A percentile compares a stretch with the other conserved stretches of the same genome.
These are phyloP conservation scores for Coprinopsis marcescibilis DNA, from an alignment of 768 basidiomycete genomes.

Conservation along the genomic window DNA sequence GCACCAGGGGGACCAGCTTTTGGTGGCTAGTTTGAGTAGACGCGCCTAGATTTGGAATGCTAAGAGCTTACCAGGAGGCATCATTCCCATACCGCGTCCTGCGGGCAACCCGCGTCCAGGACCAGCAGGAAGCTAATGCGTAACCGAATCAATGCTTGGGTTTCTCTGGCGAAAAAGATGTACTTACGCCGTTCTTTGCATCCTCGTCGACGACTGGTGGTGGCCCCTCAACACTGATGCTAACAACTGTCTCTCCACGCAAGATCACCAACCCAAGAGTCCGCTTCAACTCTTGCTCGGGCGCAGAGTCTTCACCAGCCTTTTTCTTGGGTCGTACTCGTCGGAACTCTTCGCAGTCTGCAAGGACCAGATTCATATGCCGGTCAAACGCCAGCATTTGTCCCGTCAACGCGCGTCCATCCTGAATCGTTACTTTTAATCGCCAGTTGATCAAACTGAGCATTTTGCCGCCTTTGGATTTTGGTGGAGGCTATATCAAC, in stretches of 20 bases:
- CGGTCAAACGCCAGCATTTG: slow-evolving; percentile 99
- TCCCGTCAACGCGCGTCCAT: slow-evolving; percentile 90
- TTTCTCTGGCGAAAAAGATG: slow-evolving; percentile 4
- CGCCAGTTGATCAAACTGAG: slow-evolving; percentile 96
- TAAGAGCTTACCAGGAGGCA: slow-evolving; percentile 66
- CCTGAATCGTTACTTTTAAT: slow-evolving; percentile 94
- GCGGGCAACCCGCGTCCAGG: slow-evolving; percentile 96
- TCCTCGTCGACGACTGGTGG: slow-evolving; percentile 89
- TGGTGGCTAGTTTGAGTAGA: slow-evolving; percentile 12
- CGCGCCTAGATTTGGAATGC: background rate
- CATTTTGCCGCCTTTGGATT: slow-evolving; percentile 99
- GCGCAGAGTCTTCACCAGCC: slow-evolving; percentile 68
- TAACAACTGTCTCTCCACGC: slow-evolving; percentile 94
- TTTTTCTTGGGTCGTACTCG: slow-evolving; percentile 91
- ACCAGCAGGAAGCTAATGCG: slow-evolving; percentile 81
- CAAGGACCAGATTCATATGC: slow-evolving; percentile 98
- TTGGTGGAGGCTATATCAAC: slow-evolving; percentile 75
- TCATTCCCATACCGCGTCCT: slow-evolving; percentile 95
- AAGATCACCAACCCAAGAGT: slow-evolving; percentile 94
- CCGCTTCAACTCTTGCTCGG: slow-evolving; percentile 92
- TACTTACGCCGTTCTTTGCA: slow-evolving; percentile 69
- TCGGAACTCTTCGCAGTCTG: slow-evolving; percentile 97
- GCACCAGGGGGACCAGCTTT: slow-evolving; percentile 60
- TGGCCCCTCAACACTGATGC: slow-evolving; percentile 90
- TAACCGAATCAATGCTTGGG: slow-evolving; percentile 10